Percentiles rank a stretch among this genome's conserved stretches.
phyloP scores from a whole-genome alignment of 1,284 basidiomycete species.

The Apiotrichum porosum region DNA sequence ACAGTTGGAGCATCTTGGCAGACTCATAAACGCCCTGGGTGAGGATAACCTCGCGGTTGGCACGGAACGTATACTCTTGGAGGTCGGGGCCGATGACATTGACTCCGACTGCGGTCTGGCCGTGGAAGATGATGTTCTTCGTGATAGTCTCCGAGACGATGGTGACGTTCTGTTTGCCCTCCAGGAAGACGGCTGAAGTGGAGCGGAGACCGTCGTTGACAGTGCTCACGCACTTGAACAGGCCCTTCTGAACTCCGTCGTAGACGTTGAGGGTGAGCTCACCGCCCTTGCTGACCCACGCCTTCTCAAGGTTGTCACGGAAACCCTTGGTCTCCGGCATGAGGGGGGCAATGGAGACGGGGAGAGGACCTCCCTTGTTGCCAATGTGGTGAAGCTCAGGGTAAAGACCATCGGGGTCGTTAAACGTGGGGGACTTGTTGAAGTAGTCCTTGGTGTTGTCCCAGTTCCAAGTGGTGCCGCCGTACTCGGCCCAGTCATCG shows the following conservation, averaged over 20 bases:
- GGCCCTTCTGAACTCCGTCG: constrained; percentile 6
- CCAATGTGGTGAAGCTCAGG: constrained; percentile 3
- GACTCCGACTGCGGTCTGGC: constrained; percentile 12
- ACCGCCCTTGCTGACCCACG: constrained; percentile 7
- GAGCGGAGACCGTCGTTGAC: constrained; percentile 8
- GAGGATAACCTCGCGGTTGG: constrained; percentile 13
- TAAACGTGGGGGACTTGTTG: constrained; percentile 9
- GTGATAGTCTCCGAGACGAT: constrained; percentile 3
- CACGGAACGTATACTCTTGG: constrained; percentile 11
- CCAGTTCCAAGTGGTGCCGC: constrained; percentile 9
- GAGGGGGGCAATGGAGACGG: constrained; percentile 10
- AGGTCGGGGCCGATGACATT: constrained; percentile 10
- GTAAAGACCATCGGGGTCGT: constrained; percentile 6
- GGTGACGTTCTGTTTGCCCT: constrained; percentile 12
- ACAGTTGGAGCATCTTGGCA: constrained; percentile 12
- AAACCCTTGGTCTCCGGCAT: constrained; percentile 10
- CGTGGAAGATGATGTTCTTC: constrained; percentile 8
- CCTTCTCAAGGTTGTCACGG: constrained; percentile 11
- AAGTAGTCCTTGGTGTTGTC: constrained; percentile 14
- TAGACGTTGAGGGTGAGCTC: constrained; percentile 9
- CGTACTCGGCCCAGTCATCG: constrained; percentile 48
- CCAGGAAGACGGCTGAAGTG: constrained; percentile 6
- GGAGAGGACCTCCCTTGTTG: constrained; percentile 4
- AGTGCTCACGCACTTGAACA: constrained; percentile 11
- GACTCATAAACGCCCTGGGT: constrained; percentile 13